A percentile compares a stretch with the other conserved stretches of the same genome.
Conservation (phyloP, 2,329 filamentous ascomycete genomes). For the Aspergillus puulaauensis region DNA sequence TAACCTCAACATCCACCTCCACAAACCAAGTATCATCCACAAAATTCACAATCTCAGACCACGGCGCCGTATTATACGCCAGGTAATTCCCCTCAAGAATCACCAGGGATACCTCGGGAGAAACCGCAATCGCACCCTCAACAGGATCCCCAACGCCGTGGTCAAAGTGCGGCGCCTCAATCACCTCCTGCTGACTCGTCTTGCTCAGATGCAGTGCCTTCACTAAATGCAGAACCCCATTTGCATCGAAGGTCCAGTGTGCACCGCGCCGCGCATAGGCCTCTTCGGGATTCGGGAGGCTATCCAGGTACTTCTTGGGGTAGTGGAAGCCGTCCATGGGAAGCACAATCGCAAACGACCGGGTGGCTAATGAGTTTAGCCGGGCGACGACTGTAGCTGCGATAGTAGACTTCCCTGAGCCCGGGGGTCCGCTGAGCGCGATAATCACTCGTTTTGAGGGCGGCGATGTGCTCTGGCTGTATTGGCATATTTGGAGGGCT, state of each 20-base stretch:
- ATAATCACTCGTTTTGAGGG: not conserved
- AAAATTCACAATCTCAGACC: not conserved
- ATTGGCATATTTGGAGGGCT: not conserved
- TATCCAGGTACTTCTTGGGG: not conserved
- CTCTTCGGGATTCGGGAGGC: too few species aligned
- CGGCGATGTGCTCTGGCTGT: not conserved
- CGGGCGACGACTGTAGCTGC: not conserved
- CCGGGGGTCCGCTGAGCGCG: not conserved
- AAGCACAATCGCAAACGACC: not conserved
- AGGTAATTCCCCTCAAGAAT: not conserved
- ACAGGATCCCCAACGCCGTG: slow-evolving; percentile 1
- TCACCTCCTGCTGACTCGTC: not conserved
- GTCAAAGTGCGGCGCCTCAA: slow-evolving; percentile 4
- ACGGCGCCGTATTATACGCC: not conserved
- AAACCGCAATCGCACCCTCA: too few species aligned
- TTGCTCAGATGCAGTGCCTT: slow-evolving; percentile 1
- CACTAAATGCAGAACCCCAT: not conserved
- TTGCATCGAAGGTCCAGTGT: not conserved
- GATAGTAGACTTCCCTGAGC: slow-evolving; percentile 4
- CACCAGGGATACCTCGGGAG: not conserved
- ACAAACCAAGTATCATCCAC: slow-evolving; percentile 7
- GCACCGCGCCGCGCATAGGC: too few species aligned
- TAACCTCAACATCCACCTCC: not conserved
- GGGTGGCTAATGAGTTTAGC: not conserved
- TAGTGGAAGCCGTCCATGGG: slow-evolving; percentile 7